Conservation (phyloP, 1,284 basidiomycete genomes). For the Cerioporus squamosus region DNA sequence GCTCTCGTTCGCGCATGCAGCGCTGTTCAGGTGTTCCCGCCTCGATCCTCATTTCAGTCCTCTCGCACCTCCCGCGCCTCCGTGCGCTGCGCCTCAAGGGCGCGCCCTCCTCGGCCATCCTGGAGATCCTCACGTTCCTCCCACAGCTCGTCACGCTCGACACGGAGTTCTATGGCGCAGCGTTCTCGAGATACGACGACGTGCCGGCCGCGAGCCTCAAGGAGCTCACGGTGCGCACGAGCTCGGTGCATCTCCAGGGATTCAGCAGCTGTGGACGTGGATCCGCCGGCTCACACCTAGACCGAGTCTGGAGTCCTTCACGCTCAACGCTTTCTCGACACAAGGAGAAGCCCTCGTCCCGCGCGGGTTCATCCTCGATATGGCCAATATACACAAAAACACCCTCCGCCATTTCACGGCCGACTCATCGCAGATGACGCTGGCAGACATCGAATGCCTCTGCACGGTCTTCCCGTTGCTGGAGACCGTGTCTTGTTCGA, state of each 20-base stretch:
- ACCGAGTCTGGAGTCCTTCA: conserved; percentile 58
- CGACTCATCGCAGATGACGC: conserved; percentile 51
- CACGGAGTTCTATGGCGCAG: conserved; percentile 57
- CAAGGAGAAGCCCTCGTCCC: conserved; percentile 56
- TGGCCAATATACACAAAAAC: conserved; percentile 49
- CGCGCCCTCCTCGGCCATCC: conserved; percentile 58
- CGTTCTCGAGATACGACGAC: conserved; percentile 33
- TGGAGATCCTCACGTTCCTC: conserved; percentile 57
- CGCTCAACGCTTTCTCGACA: conserved; percentile 58
- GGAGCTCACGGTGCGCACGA: conserved; percentile 60
- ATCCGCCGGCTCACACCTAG: conserved; percentile 53
- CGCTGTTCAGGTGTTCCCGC: conserved; percentile 63
- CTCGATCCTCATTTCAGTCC: conserved; percentile 60
- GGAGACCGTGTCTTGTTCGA: conserved; percentile 56
- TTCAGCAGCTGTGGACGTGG: conserved; percentile 63
- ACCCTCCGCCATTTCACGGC: conserved; percentile 53
- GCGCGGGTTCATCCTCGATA: conserved; percentile 53
- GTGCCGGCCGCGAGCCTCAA: conserved; percentile 51
- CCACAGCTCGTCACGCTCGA: conserved; percentile 62
- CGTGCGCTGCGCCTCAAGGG: conserved; percentile 64
- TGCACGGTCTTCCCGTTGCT: conserved; percentile 54
- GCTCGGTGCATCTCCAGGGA: conserved; percentile 54
- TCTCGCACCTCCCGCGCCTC: conserved; percentile 60
- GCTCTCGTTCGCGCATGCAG: conserved; percentile 33
- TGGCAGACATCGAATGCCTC: conserved; percentile 54